Conservation (phyloP, 352 stramenopile species). For the Phytophthora colocasiae region DNA sequence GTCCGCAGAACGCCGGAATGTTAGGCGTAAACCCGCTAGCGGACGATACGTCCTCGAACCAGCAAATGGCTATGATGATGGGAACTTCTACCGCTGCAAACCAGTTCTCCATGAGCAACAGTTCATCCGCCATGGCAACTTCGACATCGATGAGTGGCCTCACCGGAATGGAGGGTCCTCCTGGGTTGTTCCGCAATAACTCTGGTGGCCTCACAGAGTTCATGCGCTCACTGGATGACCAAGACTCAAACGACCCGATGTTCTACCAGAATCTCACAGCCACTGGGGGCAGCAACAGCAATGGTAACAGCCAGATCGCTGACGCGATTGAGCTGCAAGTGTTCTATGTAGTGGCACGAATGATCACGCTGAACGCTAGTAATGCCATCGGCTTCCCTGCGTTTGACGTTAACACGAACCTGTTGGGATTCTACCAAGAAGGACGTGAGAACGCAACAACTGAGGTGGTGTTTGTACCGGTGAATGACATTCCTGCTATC, state of each 20-base stretch:
- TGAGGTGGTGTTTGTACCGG: constrained; percentile 83
- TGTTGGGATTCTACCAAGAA: constrained; percentile 88
- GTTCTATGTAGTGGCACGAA: constrained; percentile 79
- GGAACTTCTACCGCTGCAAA: constrained; percentile 39
- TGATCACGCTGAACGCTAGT: constrained; percentile 76
- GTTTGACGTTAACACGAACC: constrained; percentile 71
- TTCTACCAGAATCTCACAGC: constrained; percentile 72
- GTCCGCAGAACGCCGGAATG: constrained; percentile 51
- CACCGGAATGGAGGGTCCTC: constrained; percentile 72
- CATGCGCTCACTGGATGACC: constrained; percentile 78
- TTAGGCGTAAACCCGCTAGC: constrained; percentile 39
- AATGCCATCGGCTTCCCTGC: constrained; percentile 82
- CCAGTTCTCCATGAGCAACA: constrained; percentile 65
- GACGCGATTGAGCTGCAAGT: constrained; percentile 86
- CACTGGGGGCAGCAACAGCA: constrained; percentile 29
- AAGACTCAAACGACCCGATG: constrained; percentile 61
- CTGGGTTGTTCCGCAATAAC: constrained; percentile 75
- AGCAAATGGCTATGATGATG: constrained; percentile 79
- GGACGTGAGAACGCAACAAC: constrained; percentile 74
- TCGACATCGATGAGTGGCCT: constrained; percentile 59
- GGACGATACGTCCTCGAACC: constrained; percentile 42
- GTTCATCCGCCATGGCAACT: constrained; percentile 37
- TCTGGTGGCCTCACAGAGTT: constrained; percentile 82
- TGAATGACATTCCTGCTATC: constrained; percentile 78
- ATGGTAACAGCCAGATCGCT: constrained; percentile 54